Conservation (phyloP, 2,329 filamentous ascomycete species). For the Paraconiothyrium sp. region DNA sequence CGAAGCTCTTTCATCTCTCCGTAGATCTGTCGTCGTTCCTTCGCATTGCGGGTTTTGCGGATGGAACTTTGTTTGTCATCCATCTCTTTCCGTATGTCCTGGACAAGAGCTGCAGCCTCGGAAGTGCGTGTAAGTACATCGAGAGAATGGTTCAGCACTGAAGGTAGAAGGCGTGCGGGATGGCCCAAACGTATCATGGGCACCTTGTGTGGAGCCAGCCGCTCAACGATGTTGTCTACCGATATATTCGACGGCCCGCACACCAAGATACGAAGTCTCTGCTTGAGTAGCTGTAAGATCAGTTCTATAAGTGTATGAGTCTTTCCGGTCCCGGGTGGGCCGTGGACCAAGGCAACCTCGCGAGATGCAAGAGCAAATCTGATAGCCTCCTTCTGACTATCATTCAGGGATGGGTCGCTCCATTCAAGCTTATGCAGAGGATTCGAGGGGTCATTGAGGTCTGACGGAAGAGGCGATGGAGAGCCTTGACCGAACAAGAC, state of each 20-base stretch:
- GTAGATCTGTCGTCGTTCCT: constrained; percentile 84
- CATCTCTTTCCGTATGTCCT: constrained; percentile 91
- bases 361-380: constrained; percentile 83
- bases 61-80: constrained; percentile 90
- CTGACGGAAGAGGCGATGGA: constrained; percentile 59
- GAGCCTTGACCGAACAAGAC: constrained; percentile 69
- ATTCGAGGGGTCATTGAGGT: constrained; percentile 53
- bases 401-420: constrained; percentile 65
- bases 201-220: constrained; percentile 83
- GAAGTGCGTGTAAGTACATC: constrained; percentile 91
- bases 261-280: constrained; percentile 80
- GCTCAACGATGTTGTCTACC: constrained; percentile 97
- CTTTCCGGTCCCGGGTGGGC: constrained; percentile 94
- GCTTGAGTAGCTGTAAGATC: constrained; percentile 86
- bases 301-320: constrained; percentile 96
- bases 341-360: constrained; percentile 91
- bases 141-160: constrained; percentile 87
- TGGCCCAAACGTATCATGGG: constrained; percentile 91
- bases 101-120: constrained; percentile 87
- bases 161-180: constrained; percentile 87
- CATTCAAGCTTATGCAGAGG: constrained; percentile 60
- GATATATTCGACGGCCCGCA: constrained; percentile 97
- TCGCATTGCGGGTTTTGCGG: constrained; percentile 82
- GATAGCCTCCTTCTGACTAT: constrained; percentile 70
- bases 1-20: constrained; percentile 83